Conservation (phyloP, 495 filamentous ascomycete species). For the Clohesyomyces aquaticus region DNA sequence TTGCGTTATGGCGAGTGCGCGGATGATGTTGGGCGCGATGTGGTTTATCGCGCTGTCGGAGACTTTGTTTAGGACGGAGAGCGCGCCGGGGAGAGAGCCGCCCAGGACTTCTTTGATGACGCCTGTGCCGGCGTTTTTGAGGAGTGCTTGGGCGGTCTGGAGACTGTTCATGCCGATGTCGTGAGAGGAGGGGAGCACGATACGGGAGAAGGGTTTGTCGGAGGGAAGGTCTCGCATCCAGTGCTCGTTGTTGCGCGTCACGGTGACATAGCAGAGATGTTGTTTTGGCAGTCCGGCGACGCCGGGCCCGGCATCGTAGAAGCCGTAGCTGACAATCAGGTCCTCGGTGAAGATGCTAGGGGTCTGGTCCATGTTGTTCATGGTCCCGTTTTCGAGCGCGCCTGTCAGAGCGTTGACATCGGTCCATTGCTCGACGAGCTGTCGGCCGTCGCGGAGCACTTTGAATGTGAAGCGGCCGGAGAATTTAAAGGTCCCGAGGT, state of each 20-base stretch:
- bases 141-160: slow-evolving; percentile 48
- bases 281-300: slow-evolving; percentile 51
- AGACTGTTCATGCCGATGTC: slow-evolving; percentile 63
- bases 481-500: slow-evolving; percentile 53
- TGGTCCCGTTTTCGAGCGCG: slow-evolving; percentile 52
- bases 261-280: slow-evolving; percentile 58
- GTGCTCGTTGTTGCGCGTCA: slow-evolving; percentile 50
- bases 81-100: slow-evolving; percentile 26
- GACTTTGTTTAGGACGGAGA: slow-evolving; percentile 30
- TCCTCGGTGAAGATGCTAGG: slow-evolving; percentile 50
- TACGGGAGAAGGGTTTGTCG: slow-evolving; percentile 50
- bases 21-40: slow-evolving; percentile 55
- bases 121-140: slow-evolving; percentile 48
- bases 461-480: slow-evolving; percentile 54
- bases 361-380: slow-evolving; percentile 53
- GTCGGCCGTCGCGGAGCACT: slow-evolving; percentile 48
- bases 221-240: slow-evolving; percentile 56
- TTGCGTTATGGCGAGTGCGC: slow-evolving; percentile 58
- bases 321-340: slow-evolving; percentile 54
- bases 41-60: slow-evolving; percentile 32
- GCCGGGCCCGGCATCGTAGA: slow-evolving; percentile 57
- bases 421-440: slow-evolving; percentile 41
- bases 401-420: slow-evolving; percentile 57
- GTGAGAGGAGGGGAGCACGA: slow-evolving; percentile 55
- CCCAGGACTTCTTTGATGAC: slow-evolving; percentile 48